phyloP scores from a whole-genome alignment of 2,329 filamentous ascomycete genomes.

The Penicillium sp. region DNA sequence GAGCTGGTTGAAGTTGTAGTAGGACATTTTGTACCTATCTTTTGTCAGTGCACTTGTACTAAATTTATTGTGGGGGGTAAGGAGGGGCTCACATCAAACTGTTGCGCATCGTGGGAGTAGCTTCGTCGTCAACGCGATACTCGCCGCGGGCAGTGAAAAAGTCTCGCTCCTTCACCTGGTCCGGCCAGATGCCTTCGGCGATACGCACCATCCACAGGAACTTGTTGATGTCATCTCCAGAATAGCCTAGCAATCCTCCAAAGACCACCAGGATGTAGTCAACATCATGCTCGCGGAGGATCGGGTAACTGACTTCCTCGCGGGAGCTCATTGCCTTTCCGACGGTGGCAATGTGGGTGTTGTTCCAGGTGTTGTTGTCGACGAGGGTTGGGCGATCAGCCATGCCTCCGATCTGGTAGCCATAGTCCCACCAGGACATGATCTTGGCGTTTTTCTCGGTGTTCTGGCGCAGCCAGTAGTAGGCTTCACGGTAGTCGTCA shows the following conservation, averaged over 20 bases:
- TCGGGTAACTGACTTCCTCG: slow-evolving; percentile 97
- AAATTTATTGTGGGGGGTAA: neutral
- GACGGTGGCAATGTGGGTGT: slow-evolving; percentile 98
- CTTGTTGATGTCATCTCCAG: slow-evolving; percentile 98
- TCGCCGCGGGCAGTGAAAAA: slow-evolving; percentile 94
- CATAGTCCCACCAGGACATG: slow-evolving; percentile 99
- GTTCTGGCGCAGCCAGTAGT: slow-evolving; percentile 99
- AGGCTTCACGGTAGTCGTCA: slow-evolving; percentile 97
- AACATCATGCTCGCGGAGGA: slow-evolving; percentile 97
- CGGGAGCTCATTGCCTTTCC: slow-evolving; percentile 98
- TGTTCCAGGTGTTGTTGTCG: slow-evolving; percentile 99
- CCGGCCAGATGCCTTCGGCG: slow-evolving; percentile 99
- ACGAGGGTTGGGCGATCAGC: slow-evolving; percentile 94
- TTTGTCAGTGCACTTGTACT: neutral
- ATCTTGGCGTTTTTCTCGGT: slow-evolving; percentile 93
- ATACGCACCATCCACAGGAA: slow-evolving; percentile 99
- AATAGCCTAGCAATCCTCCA: slow-evolving; percentile 92
- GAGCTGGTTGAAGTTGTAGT: slow-evolving; percentile 91
- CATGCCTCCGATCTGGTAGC: slow-evolving; percentile 99
- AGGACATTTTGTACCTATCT: slow-evolving; percentile 98
- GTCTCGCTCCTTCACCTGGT: slow-evolving; percentile 93
- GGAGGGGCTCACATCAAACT: slow-evolving; percentile 77
- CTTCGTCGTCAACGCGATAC: slow-evolving; percentile 89
- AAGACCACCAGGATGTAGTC: slow-evolving; percentile 99
- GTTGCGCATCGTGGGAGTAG: slow-evolving; percentile 97